Evolutionary conservation across 805 yeast genomes (phyloP), one percentile per base, ranked within the genome.

Genomic region (Barnettozyma sp.): DNA sequence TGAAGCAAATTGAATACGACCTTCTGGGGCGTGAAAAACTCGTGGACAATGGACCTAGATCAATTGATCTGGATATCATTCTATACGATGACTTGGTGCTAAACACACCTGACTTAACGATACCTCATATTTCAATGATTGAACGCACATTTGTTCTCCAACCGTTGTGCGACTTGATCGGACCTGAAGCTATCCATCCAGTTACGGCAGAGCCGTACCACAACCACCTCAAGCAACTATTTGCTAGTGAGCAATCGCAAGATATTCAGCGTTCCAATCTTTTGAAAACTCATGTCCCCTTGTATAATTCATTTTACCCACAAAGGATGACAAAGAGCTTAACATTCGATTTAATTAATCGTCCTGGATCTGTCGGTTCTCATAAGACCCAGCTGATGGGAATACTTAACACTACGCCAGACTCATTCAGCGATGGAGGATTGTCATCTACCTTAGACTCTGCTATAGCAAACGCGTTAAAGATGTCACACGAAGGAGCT

Each of bases 361-460:
- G 66, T 28, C 18, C 11, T n/a, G 32, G 32, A n/a, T n/a, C n/a
- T 4, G 23, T 29, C 4, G 32, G 32, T 5, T 56, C 62, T 5
- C 54, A 65, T 6, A 62, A 60, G n/a, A 85, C 97, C 0, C 59
- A 68, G 34, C 54, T 87, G 29, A 92, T 92, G 98, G 92, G 86
- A 1, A 79, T 92, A 32, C 59, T 92, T 44, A 92, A 92, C 50
- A 70, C 82, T 15, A 92, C 98, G 0, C 95, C 97, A 0, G 97
- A 92, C 58, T 87, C 96, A 2, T 92, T 92, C 55, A 83, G 95
- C 29, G 98, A 92, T 58, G 97, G 95, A 2, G 86, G 92, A 1
- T 52, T 52, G 13, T 52, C 64, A 21, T 49, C 63, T 2, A 52
- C 63, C 6, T 24, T 67, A 0, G 68, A 60, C 0, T 57, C 59